Evolutionary conservation across 805 yeast species (phyloP), one percentile per base, ranked within the genome.

Genomic region (Kodamaea hsintzibuensis): DNA sequence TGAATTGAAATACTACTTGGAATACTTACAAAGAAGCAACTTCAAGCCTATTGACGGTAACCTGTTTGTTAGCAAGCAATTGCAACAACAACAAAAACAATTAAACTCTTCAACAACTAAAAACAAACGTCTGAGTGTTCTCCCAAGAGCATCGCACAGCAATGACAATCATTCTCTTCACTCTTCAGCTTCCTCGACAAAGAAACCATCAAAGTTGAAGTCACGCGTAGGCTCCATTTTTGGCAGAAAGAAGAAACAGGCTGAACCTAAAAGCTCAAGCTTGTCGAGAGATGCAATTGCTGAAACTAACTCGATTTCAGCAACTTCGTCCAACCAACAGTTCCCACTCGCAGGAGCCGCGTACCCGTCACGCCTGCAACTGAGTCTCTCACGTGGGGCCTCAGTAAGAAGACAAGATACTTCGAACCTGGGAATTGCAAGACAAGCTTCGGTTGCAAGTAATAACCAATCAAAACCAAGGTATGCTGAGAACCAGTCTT

Each of bases 161-260:
- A 42, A 49, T 5, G 56, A 56, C 35, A 48, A 50, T 30, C 55
- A 53, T 14, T 51, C 57, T 7, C 43, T 56, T 22, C 47, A 35
- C 43, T 57, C 68, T 2, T 57, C 55, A 0, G 49, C 55, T 7
- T 47, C 64, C 30, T 27, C 54, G 8, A 9, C 35, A 7, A 68
- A 68, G 55, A 64, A 65, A 51, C 64, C 66, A 33, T 70, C 74
- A n/a, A 79, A 77, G 46, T 68, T 89, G 61, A 83, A 82, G 68
- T 86, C 91, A 5, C 84, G 75, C 62, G 86, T 89, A 53, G 96
- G 96, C 8, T 86, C 95, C 0, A 81, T 89, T 57, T 84, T 89
- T 62, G 85, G 88, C 45, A 81, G 83, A 58, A 66, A 60, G 43
- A 85, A 82, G 67, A 84, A 82, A 62, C 75, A 77, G 57, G 73